These are phyloP conservation scores for Entelexis sorbosivorans DNA, from an alignment of 1,139 yeast species.

Conservation along the genomic window DNA sequence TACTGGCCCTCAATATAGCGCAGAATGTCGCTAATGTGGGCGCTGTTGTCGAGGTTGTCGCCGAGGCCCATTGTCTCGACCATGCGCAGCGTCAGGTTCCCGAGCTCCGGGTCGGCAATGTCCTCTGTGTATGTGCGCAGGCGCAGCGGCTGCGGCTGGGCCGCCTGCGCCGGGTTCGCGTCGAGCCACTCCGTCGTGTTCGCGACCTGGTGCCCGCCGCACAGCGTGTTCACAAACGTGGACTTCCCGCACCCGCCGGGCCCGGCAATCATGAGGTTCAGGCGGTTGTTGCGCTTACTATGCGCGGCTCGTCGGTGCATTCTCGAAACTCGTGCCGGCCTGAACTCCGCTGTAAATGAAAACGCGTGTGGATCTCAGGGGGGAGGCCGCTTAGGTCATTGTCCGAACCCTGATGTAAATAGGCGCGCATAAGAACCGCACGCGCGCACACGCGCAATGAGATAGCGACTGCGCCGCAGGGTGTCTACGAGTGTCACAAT, in stretches of 20 bases:
- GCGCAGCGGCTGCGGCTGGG: slow-evolving; percentile 65
- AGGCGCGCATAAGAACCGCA: not conserved
- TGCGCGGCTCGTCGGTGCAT: slow-evolving; percentile 22
- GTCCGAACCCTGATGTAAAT: not conserved
- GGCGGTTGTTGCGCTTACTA: slow-evolving; percentile 49
- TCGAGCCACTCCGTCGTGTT: slow-evolving; percentile 23
- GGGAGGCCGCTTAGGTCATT: not conserved
- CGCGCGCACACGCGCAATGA: not conserved
- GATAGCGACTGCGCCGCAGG: no score
- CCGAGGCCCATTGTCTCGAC: slow-evolving; percentile 78
- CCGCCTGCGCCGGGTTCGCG: slow-evolving; percentile 36
- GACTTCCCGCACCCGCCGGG: slow-evolving; percentile 76
- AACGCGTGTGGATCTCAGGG: slow-evolving; percentile 1
- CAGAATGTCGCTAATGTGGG: slow-evolving; percentile 57
- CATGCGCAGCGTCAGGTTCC: slow-evolving; percentile 52
- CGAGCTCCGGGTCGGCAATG: slow-evolving; percentile 49
- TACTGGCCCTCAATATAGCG: slow-evolving; percentile 77
- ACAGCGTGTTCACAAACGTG: slow-evolving; percentile 71
- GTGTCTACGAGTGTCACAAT: no score
- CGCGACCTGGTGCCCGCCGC: slow-evolving; percentile 73
- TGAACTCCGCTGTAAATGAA: not conserved
- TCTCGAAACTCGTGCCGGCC: not conserved
- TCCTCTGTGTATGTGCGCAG: slow-evolving; percentile 26
- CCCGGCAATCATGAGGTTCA: slow-evolving; percentile 73
- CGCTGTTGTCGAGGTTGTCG: slow-evolving; percentile 54